Evolutionary conservation across 2,329 filamentous ascomycete genomes (phyloP).

Genomic region (Cordyceps cicadae): DNA sequence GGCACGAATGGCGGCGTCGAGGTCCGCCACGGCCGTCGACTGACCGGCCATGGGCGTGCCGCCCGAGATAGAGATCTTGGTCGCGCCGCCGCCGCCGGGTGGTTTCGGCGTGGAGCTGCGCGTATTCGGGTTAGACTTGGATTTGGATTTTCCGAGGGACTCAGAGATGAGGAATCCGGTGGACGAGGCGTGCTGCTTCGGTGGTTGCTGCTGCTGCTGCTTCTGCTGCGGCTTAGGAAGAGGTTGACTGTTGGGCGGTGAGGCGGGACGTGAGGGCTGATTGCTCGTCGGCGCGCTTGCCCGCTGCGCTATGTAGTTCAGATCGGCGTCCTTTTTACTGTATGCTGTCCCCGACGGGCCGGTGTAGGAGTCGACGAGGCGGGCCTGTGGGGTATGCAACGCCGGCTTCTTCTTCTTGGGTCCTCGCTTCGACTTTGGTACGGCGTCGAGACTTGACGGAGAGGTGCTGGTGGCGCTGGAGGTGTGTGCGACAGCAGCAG

Average conservation of each 20-base stretch:
- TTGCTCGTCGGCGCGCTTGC: slow-evolving; percentile 32
- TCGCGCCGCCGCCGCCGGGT: slow-evolving; percentile 18
- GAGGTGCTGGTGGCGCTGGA: slow-evolving; percentile 18
- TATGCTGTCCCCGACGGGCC: slow-evolving; percentile 63
- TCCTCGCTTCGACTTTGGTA: slow-evolving; percentile 40
- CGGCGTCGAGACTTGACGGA: slow-evolving; percentile 26
- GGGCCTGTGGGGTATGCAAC: slow-evolving; percentile 56
- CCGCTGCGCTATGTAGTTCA: slow-evolving; percentile 61
- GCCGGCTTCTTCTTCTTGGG: slow-evolving; percentile 50
- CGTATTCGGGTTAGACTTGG: slow-evolving; percentile 43
- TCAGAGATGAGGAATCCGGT: slow-evolving; percentile 79
- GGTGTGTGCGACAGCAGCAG: slow-evolving; percentile 5
- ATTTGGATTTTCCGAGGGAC: slow-evolving; percentile 47
- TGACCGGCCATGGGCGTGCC: slow-evolving; percentile 76
- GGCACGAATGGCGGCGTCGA: slow-evolving; percentile 74
- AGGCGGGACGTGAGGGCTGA: slow-evolving; percentile 29
- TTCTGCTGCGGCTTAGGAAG: background rate
- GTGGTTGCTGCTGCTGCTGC: slow-evolving; percentile 23
- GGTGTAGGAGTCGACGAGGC: slow-evolving; percentile 51
- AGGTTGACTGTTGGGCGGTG: slow-evolving; percentile 21
- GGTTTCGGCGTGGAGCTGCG: slow-evolving; percentile 49
- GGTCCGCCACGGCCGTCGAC: slow-evolving; percentile 61
- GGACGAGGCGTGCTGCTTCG: slow-evolving; percentile 48
- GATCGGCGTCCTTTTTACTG: slow-evolving; percentile 59
- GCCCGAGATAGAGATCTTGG: slow-evolving; percentile 66